Conservation (phyloP, 1,284 basidiomycete genomes). For the Naganishia liquefaciens region DNA sequence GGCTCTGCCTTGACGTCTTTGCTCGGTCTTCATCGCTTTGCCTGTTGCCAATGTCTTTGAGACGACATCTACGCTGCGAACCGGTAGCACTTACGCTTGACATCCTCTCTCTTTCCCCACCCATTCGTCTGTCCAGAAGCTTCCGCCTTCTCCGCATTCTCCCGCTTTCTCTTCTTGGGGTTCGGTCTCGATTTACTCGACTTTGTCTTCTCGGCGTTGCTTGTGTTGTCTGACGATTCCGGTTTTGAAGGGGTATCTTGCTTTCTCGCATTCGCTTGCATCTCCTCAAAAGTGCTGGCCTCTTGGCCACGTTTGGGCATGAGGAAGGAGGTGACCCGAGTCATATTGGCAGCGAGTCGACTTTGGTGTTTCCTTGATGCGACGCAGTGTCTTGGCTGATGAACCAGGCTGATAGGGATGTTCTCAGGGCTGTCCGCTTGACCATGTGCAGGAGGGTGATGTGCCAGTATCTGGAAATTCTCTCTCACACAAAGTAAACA, state of each 20-base stretch:
- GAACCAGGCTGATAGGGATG: neutral
- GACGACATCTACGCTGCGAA: neutral
- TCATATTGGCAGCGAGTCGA: slow-evolving; percentile 40
- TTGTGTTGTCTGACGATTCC: neutral
- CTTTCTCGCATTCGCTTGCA: slow-evolving; percentile 28
- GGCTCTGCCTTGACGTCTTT: slow-evolving; percentile 67
- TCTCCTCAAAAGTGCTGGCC: slow-evolving; percentile 50
- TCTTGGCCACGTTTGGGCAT: slow-evolving; percentile 51
- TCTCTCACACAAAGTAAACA: slow-evolving; percentile 21
- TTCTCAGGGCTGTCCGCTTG: neutral
- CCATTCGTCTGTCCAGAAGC: slow-evolving; percentile 34
- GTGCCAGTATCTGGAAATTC: neutral
- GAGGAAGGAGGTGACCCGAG: slow-evolving; percentile 54
- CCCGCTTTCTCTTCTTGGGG: slow-evolving; percentile 34
- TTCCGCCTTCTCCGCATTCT: slow-evolving; percentile 28
- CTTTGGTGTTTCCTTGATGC: neutral
- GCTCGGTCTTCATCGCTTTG: slow-evolving; percentile 57
- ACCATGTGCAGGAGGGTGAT: neutral
- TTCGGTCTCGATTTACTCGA: slow-evolving; percentile 5
- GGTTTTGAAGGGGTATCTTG: slow-evolving; percentile 1
- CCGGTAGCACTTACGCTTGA: slow-evolving; percentile 45
- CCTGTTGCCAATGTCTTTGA: slow-evolving; percentile 10
- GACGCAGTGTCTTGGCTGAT: neutral
- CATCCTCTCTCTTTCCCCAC: slow-evolving; percentile 48
- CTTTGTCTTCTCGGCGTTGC: slow-evolving; percentile 37